Percentiles rank a stretch among this genome's conserved stretches.
These are phyloP conservation scores for Pycnococcus provasolii DNA, from an alignment of 139 green algal species.

Conservation along the genomic window DNA sequence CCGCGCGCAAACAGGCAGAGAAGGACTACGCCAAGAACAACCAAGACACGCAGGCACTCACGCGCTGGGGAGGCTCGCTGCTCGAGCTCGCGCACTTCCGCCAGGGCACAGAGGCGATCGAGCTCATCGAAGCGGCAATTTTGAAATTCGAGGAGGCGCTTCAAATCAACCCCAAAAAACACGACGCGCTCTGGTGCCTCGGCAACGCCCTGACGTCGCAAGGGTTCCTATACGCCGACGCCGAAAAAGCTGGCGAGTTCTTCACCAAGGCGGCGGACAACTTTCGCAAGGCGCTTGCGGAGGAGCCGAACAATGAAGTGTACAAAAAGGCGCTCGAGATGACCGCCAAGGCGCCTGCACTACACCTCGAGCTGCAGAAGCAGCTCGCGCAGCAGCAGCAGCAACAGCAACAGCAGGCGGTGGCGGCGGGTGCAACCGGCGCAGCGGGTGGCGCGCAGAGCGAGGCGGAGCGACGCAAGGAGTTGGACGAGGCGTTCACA, in stretches of 20 bases:
- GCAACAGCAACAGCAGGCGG: slow-evolving; percentile 13
- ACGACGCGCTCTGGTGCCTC: slow-evolving; percentile 90
- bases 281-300: slow-evolving; percentile 61
- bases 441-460: slow-evolving; percentile 2
- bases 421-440: slow-evolving; percentile 5
- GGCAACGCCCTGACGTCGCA: slow-evolving; percentile 84
- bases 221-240: slow-evolving; percentile 63
- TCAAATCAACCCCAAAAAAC: slow-evolving; percentile 48
- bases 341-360: slow-evolving; percentile 71
- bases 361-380: slow-evolving; percentile 79
- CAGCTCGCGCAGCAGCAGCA: slow-evolving; percentile 48
- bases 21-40: slow-evolving; percentile 63
- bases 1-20: slow-evolving; percentile 59
- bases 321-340: slow-evolving; percentile 93
- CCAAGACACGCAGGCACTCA: slow-evolving; percentile 81
- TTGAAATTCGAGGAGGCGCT: slow-evolving; percentile 72
- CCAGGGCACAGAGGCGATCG: slow-evolving; percentile 65
- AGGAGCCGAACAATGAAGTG: slow-evolving; percentile 77
- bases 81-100: slow-evolving; percentile 93
- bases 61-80: slow-evolving; percentile 81
- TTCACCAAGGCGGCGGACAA: slow-evolving; percentile 68
- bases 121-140: slow-evolving; percentile 79
- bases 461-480: slow-evolving; percentile 2
- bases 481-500: slow-evolving; percentile 23
- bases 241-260: slow-evolving; percentile 47